A percentile compares a stretch with the other conserved stretches of the same genome.
Conservation (phyloP, 495 filamentous ascomycete genomes). For the Penicillium herquei region DNA sequence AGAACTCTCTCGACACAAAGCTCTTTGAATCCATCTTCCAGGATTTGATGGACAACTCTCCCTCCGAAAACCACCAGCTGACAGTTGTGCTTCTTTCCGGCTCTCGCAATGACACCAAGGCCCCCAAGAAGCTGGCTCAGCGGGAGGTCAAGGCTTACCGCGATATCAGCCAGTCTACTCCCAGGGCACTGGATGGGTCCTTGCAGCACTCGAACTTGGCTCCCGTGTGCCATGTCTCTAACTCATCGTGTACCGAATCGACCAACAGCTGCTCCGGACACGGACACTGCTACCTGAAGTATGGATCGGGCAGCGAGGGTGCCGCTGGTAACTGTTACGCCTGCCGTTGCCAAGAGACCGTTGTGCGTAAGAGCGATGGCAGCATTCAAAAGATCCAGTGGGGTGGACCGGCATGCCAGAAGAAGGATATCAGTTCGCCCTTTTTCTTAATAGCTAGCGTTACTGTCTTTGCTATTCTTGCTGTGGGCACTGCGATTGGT, state of each 20-base stretch:
- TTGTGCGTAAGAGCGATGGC: slow-evolving; percentile 46
- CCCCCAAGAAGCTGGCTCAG: not conserved
- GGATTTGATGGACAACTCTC: slow-evolving; percentile 15
- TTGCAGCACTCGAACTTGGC: slow-evolving; percentile 22
- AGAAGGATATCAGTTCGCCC: slow-evolving; percentile 80
- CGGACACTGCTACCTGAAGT: slow-evolving; percentile 67
- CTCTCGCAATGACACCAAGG: not conserved
- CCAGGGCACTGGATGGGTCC: slow-evolving; percentile 1
- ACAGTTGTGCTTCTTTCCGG: slow-evolving; percentile 26
- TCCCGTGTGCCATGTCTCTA: slow-evolving; percentile 60
- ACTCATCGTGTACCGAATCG: slow-evolving; percentile 55
- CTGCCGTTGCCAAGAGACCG: slow-evolving; percentile 65
- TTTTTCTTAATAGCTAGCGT: slow-evolving; percentile 84
- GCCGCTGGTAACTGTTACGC: slow-evolving; percentile 61
- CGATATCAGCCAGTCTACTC: not conserved
- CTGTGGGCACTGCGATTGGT: slow-evolving; percentile 65
- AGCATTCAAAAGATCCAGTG: slow-evolving; percentile 57
- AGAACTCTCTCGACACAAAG: slow-evolving; percentile 5
- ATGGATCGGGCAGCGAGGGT: slow-evolving; percentile 32
- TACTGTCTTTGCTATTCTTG: slow-evolving; percentile 58
- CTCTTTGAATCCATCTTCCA: slow-evolving; percentile 22
- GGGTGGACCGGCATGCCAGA: slow-evolving; percentile 87
- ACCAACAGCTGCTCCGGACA: slow-evolving; percentile 77
- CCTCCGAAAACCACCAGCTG: slow-evolving; percentile 13
- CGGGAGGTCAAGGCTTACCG: slow-evolving; percentile 1